phyloP scores from a whole-genome alignment of 2,329 filamentous ascomycete genomes.

The Fusarium metavorans region DNA sequence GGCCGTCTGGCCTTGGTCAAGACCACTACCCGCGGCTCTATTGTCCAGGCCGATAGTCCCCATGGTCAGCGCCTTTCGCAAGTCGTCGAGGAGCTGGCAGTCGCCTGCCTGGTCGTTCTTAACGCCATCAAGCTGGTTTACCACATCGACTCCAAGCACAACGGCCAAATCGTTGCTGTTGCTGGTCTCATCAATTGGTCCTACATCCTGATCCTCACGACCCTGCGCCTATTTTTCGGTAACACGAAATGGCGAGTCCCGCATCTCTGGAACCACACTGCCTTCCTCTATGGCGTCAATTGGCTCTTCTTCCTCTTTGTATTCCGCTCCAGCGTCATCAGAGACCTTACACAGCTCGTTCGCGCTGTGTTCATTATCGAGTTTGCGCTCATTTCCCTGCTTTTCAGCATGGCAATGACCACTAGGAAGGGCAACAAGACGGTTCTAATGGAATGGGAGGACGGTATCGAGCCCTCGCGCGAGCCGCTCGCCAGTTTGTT shows the following conservation, averaged over 20 bases:
- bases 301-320: slow-evolving; percentile 83
- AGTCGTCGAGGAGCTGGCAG: slow-evolving; percentile 78
- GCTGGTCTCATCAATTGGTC: slow-evolving; percentile 80
- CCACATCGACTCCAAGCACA: slow-evolving; percentile 65
- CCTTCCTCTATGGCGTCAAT: slow-evolving; percentile 81
- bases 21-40: slow-evolving; percentile 71
- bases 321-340: slow-evolving; percentile 88
- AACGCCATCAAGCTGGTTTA: slow-evolving; percentile 75
- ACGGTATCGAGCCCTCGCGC: slow-evolving; percentile 84
- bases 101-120: slow-evolving; percentile 77
- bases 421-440: slow-evolving; percentile 94
- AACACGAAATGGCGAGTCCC: slow-evolving; percentile 75
- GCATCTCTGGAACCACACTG: slow-evolving; percentile 92
- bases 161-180: slow-evolving; percentile 70
- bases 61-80: slow-evolving; percentile 78
- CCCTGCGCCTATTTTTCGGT: slow-evolving; percentile 76
- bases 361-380: slow-evolving; percentile 75
- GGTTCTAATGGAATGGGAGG: slow-evolving; percentile 89
- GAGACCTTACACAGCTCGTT: slow-evolving; percentile 71
- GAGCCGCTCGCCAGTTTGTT: slow-evolving; percentile 91
- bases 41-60: slow-evolving; percentile 81
- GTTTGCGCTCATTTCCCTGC: slow-evolving; percentile 79
- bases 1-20: slow-evolving; percentile 70
- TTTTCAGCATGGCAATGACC: slow-evolving; percentile 81
- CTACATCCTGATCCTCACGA: slow-evolving; percentile 81